phyloP scores from a whole-genome alignment of 495 filamentous ascomycete genomes.

The Tuber microsphaerosporum region DNA sequence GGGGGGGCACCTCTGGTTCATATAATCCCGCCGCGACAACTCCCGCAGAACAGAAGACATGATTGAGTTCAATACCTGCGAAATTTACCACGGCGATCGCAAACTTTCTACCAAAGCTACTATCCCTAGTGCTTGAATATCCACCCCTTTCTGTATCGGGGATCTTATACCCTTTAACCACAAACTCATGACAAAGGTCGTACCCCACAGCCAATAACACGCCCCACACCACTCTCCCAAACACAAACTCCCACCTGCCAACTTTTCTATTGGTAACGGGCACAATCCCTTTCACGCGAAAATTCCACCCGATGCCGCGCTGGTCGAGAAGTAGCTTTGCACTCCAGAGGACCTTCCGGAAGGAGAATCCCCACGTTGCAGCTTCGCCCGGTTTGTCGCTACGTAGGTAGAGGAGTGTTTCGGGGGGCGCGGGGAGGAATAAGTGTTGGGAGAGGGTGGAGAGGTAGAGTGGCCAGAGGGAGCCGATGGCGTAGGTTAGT shows the following conservation, averaged over 20 bases:
- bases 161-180: slow-evolving; percentile 1
- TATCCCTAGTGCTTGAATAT: slow-evolving; percentile 12
- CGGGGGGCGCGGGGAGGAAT: slow-evolving; percentile 16
- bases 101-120: slow-evolving; percentile 8
- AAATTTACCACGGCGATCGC: slow-evolving; percentile 23
- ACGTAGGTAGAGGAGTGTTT: slow-evolving; percentile 15
- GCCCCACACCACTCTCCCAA: slow-evolving; percentile 10
- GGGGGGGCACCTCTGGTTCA: slow-evolving; percentile 21
- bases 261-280: slow-evolving; percentile 1
- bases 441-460: slow-evolving; percentile 28
- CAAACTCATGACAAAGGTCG: slow-evolving; percentile 24
- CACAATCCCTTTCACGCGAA: slow-evolving; percentile 16
- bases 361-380: slow-evolving; percentile 20
- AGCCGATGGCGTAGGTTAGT: slow-evolving; percentile 24
- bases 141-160: slow-evolving; percentile 7
- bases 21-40: slow-evolving; percentile 27
- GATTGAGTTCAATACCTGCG: slow-evolving; percentile 22
- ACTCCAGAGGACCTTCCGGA: slow-evolving; percentile 27
- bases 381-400: slow-evolving; percentile 25
- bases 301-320: slow-evolving; percentile 27
- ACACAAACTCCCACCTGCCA: slow-evolving; percentile 8
- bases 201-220: slow-evolving; percentile 20
- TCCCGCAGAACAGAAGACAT: slow-evolving; percentile 16
- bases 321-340: slow-evolving; percentile 17
- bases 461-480: slow-evolving; percentile 28